phyloP scores from a whole-genome alignment of 2,329 filamentous ascomycete genomes.

The Colletotrichum sp. region DNA sequence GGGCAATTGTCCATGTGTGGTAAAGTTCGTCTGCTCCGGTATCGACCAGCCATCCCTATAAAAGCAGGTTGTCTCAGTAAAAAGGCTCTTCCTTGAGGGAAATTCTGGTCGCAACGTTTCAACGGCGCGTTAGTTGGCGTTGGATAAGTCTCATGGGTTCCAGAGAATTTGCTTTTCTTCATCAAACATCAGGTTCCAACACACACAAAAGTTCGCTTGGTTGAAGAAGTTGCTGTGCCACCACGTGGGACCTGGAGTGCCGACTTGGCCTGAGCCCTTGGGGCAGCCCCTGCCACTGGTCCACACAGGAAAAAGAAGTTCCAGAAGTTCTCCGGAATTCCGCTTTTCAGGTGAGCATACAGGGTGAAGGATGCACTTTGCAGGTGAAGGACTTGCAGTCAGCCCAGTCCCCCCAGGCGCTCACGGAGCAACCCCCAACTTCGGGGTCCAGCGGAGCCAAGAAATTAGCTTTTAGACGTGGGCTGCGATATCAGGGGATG shows the following conservation, averaged over 20 bases:
- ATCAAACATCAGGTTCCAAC: background rate
- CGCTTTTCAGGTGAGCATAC: conserved; percentile 10
- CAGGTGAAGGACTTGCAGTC: background rate
- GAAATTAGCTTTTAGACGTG: background rate
- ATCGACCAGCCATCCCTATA: background rate
- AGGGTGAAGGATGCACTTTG: background rate
- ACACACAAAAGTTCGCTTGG: background rate
- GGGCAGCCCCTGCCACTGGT: background rate
- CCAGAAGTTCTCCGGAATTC: background rate
- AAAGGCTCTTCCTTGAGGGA: background rate
- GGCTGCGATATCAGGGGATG: background rate
- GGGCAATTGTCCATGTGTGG: background rate
- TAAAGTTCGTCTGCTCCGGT: background rate
- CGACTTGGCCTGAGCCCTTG: background rate
- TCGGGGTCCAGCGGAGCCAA: background rate
- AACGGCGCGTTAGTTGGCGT: background rate
- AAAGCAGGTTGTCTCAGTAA: background rate
- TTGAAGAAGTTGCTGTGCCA: background rate
- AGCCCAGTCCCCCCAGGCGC: background rate
- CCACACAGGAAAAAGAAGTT: background rate
- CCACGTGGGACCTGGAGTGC: background rate
- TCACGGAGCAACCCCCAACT: background rate
- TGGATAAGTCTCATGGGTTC: background rate
- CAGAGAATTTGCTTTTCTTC: background rate
- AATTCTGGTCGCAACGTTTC: background rate